These are phyloP conservation scores for Rhizophagus sp. DNA, from an alignment of 192 early-diverging fungal genomes.

Conservation along the genomic window DNA sequence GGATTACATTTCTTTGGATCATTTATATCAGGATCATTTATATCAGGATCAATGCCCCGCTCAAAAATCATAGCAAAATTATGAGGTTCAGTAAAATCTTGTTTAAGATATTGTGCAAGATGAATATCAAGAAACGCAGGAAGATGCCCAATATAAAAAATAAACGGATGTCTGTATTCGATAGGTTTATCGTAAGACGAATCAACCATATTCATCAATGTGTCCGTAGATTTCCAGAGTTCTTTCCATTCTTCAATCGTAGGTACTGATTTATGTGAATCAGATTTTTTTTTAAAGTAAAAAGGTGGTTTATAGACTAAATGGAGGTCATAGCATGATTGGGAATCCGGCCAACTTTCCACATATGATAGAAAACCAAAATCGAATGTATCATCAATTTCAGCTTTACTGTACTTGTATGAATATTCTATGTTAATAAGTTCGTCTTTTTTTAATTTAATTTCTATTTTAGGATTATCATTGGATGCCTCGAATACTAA, in stretches of 20 bases:
- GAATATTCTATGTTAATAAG: conserved; percentile 88
- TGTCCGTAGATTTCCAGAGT: conserved; percentile 84
- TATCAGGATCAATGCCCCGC: conserved; percentile 91
- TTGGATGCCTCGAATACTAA: conserved; percentile 45
- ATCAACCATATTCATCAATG: conserved; percentile 62
- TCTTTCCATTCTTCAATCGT: conserved; percentile 69
- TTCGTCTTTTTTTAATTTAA: conserved; percentile 70
- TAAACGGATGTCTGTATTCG: conserved; percentile 79
- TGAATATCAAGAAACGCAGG: conserved; percentile 70
- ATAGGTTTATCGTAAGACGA: conserved; percentile 75
- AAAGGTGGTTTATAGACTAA: conserved; percentile 59
- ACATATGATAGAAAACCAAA: conserved; percentile 45
- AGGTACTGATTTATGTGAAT: conserved; percentile 48
- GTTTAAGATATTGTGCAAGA: conserved; percentile 45
- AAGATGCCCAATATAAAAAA: conserved; percentile 91
- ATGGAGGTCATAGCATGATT: conserved; percentile 57
- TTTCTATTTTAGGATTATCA: conserved; percentile 24
- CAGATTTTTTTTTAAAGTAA: conserved; percentile 33
- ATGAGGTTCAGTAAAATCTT: conserved; percentile 59
- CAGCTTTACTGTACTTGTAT: conserved; percentile 74
- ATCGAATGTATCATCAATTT: conserved; percentile 54
- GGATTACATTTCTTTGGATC: conserved; percentile 70
- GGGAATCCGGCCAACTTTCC: conserved; percentile 55
- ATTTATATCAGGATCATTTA: conserved; percentile 86
- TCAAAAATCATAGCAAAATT: conserved; percentile 83